Conservation (phyloP, 2,329 filamentous ascomycete species). For the Pleoardoris graminearum region DNA sequence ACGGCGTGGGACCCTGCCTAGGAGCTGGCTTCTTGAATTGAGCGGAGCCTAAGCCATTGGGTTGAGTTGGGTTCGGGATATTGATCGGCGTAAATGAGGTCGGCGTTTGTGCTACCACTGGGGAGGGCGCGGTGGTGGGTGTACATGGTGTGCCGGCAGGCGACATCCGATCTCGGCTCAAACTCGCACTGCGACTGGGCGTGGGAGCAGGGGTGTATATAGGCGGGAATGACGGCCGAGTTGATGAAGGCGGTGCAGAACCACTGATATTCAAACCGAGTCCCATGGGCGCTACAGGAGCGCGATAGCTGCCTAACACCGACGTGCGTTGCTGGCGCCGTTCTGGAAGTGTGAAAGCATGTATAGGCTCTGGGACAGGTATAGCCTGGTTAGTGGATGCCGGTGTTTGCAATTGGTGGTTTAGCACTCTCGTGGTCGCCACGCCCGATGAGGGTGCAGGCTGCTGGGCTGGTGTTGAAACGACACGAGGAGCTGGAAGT, state of each 20-base stretch:
- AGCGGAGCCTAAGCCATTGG: not conserved
- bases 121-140: too few species aligned
- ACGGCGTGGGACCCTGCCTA: not conserved
- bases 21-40: not conserved
- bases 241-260: too few species aligned
- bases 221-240: not conserved
- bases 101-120: too few species aligned
- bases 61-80: not conserved
- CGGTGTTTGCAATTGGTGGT: too few species aligned
- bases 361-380: too few species aligned
- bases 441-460: too few species aligned
- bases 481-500: too few species aligned
- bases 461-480: too few species aligned
- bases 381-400: too few species aligned
- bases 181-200: not conserved
- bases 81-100: not conserved
- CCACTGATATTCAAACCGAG: not conserved
- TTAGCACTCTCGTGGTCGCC: too few species aligned
- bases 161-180: not conserved
- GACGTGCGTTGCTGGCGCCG: not conserved
- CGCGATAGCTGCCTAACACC: not conserved
- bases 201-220: not conserved
- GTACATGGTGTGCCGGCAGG: too few species aligned
- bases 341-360: not conserved
- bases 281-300: not conserved